Evolutionary conservation across 2,329 filamentous ascomycete species (phyloP).

Genomic region (Fusarium sp.): DNA sequence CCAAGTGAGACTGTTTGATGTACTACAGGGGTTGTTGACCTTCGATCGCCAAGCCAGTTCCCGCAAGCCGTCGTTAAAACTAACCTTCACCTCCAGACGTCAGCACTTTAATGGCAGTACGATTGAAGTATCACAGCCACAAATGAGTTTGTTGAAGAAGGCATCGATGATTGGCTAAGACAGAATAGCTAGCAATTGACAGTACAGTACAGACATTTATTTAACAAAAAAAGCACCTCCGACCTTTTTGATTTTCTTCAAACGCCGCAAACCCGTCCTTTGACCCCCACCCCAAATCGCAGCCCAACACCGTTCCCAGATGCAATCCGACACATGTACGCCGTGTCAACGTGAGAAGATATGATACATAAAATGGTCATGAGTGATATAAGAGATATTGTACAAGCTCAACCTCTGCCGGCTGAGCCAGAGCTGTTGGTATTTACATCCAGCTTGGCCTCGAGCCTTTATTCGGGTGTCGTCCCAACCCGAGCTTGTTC

Average conservation of each 20-base stretch:
- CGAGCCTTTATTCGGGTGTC: slow-evolving; percentile 37
- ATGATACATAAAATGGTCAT: slow-evolving; percentile 26
- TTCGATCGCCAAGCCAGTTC: slow-evolving; percentile 34
- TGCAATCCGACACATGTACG: slow-evolving; percentile 25
- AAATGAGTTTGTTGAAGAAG: neutral
- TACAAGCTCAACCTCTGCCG: neutral
- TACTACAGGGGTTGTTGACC: slow-evolving; percentile 31
- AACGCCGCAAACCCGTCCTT: slow-evolving; percentile 16
- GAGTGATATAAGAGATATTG: slow-evolving; percentile 24
- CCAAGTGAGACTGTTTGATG: slow-evolving; percentile 18
- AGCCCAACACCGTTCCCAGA: slow-evolving; percentile 32
- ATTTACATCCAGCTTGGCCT: slow-evolving; percentile 46
- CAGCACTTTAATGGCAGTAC: neutral
- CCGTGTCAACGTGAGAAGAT: neutral
- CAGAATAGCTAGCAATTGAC: neutral
- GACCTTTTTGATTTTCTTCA: slow-evolving; percentile 8
- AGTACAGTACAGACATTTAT: slow-evolving; percentile 6
- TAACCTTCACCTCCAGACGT: neutral
- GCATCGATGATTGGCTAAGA: slow-evolving; percentile 2
- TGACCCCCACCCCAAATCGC: neutral
- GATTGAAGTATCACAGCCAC: neutral
- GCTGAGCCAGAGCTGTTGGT: neutral
- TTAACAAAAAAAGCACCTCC: neutral
- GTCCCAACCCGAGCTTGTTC: slow-evolving; percentile 47
- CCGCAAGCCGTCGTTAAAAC: slow-evolving; percentile 8